These are phyloP conservation scores for Eucalyptus coolabah DNA, from an alignment of 345 rosid species.

Conservation along the genomic window DNA sequence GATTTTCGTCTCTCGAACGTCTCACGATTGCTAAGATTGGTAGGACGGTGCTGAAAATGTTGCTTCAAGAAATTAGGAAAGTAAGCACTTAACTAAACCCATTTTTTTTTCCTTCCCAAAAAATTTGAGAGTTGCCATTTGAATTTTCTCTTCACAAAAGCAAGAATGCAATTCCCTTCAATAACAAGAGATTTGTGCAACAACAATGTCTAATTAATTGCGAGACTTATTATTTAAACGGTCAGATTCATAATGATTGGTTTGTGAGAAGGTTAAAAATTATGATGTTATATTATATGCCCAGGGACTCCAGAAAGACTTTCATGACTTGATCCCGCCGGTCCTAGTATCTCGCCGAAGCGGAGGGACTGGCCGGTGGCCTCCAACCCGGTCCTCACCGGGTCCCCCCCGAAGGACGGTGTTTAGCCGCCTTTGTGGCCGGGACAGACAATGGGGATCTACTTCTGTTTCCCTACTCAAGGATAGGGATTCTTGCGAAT, in stretches of 20 bases:
- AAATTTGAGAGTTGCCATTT: not conserved
- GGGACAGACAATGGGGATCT: too few relatives aligned
- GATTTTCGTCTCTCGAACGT: not conserved
- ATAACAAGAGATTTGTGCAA: not conserved
- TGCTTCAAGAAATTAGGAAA: not conserved
- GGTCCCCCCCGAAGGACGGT: too few relatives aligned
- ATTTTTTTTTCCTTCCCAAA: rapidly evolving
- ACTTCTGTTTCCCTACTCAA: too few relatives aligned
- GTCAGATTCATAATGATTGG: rapidly evolving
- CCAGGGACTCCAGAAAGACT: too few relatives aligned
- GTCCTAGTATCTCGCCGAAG: too few relatives aligned
- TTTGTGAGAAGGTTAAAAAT: too few relatives aligned
- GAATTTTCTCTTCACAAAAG: not conserved
- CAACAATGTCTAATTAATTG: not conserved
- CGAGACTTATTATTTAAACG: not conserved
- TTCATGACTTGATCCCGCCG: too few relatives aligned
- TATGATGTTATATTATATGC: too few relatives aligned
- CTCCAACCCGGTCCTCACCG: too few relatives aligned
- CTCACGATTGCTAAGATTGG: not conserved
- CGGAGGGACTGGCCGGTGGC: too few relatives aligned
- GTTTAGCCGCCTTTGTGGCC: too few relatives aligned
- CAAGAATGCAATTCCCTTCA: not conserved
- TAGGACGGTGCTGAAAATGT: not conserved
- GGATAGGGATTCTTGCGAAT: too few relatives aligned
- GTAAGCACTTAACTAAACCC: not conserved